Evolutionary conservation across 768 basidiomycete genomes (phyloP).

Genomic region (Pisolithus marmoratus): DNA sequence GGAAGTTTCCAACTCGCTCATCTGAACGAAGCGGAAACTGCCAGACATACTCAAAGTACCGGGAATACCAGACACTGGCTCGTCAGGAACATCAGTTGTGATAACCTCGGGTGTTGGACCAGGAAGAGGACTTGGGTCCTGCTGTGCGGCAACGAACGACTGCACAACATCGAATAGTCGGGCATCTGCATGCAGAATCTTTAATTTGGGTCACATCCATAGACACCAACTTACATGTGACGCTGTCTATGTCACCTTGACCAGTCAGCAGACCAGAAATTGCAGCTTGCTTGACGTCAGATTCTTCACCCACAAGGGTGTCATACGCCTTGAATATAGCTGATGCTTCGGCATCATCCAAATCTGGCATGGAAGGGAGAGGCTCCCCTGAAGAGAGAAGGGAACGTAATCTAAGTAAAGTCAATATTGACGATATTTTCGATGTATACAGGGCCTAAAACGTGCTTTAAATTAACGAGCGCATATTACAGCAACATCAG

Average conservation of each 20-base stretch:
- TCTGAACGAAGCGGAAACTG: conserved; percentile 78
- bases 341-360: conserved; percentile 47
- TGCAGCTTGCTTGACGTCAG: conserved; percentile 42
- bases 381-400: conserved; percentile 42
- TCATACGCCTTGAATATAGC: conserved; percentile 51
- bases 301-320: conserved; percentile 51
- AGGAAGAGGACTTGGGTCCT: conserved; percentile 28
- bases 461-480: conserved; percentile 1
- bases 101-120: conserved; percentile 25
- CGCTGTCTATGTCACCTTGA: conserved; percentile 53
- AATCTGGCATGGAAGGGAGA: conserved; percentile 34
- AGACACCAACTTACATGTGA: conserved; percentile 49
- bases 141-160: conserved; percentile 45
- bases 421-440: conserved; percentile 47
- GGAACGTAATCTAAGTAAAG: conserved; percentile 54
- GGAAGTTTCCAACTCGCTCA: conserved; percentile 66
- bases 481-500: background rate
- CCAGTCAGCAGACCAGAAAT: conserved; percentile 53
- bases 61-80: conserved; percentile 37
- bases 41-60: conserved; percentile 35
- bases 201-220: conserved; percentile 3
- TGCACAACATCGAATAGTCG: conserved; percentile 56
- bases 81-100: conserved; percentile 12
- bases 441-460: conserved; percentile 38
- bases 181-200: conserved; percentile 39